Percentiles rank a stretch among this genome's conserved stretches.
Evolutionary conservation across 371 early-diverging fungal genomes (phyloP).

Genomic region (Mortierella sp.): DNA sequence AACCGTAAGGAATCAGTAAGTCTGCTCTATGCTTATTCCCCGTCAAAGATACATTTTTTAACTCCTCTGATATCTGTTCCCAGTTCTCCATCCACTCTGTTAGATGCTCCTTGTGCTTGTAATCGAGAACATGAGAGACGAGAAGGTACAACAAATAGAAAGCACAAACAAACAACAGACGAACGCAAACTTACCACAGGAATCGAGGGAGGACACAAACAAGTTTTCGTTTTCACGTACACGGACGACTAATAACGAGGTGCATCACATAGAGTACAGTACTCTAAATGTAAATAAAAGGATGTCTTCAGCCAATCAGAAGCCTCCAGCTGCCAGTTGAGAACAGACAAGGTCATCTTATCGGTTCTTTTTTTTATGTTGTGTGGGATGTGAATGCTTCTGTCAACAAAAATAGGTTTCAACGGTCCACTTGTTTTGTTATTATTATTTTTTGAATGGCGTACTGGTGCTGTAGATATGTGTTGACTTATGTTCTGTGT

Average conservation of each 20-base stretch:
- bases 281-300: background rate
- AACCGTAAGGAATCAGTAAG: too few relatives aligned
- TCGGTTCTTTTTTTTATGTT: background rate
- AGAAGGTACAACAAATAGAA: background rate
- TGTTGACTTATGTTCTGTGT: background rate
- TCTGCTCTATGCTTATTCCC: too few relatives aligned
- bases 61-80: too few relatives aligned
- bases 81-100: too few relatives aligned
- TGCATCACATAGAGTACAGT: background rate
- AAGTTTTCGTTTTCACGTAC: constrained; percentile 9
- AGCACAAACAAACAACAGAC: background rate
- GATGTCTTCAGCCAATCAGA: constrained; percentile 1
- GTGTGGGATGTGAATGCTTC: background rate
- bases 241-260: background rate
- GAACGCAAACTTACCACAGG: background rate
- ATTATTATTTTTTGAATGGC: background rate
- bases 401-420: constrained; percentile 9
- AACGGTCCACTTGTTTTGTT: background rate
- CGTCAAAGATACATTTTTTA: too few relatives aligned
- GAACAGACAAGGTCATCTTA: constrained; percentile 4
- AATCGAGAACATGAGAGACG: background rate
- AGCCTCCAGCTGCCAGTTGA: background rate
- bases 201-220: background rate
- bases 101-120: too few relatives aligned
- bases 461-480: background rate